Evolutionary conservation across 176 grass and related monocot species (phyloP), one percentile per base, ranked within the genome.

Genomic region (Zizania latifolia): DNA sequence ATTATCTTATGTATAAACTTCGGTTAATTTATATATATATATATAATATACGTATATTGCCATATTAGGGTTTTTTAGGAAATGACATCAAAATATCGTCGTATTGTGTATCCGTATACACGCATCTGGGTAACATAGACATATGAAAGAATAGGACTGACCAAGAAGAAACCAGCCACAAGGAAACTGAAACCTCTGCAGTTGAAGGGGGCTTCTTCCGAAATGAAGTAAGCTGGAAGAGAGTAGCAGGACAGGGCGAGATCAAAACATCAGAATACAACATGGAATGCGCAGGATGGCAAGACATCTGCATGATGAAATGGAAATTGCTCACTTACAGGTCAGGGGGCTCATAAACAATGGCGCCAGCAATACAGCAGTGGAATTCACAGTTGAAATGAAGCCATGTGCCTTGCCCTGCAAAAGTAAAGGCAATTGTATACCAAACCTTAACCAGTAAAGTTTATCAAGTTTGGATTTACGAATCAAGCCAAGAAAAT

Each of bases 111-210:
- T n/a, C n/a, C n/a, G n/a, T n/a, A n/a, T n/a, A n/a, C n/a, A n/a
- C n/a, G n/a, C n/a, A n/a, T n/a, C n/a, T n/a, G n/a, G n/a, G n/a
- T n/a, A n/a, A n/a, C n/a, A n/a, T n/a, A 53, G 19, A 1, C 48
- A 22, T 6, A 53, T 53, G 26, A 26, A 41, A 51, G 9, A 28
- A 1, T 38, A 15, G 10, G 13, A 59, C 73, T 77, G 11, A 97
- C 93, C 90, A 97, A 70, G 40, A 90, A 91, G 2, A 87, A 84
- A 26, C 90, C 83, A 0, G 88, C 86, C 23, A 97, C 65, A 2
- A 97, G 48, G 68, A 97, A 93, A 74, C 90, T 91, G 86, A 93
- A 87, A 34, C 90, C 88, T 91, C 83, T 91, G 65, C 82, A 91
- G 30, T 89, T 68, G 57, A 91, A 93, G 29, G 83, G 56, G 15